Percentiles rank a stretch among this genome's conserved stretches.
Conservation (phyloP, 2,329 filamentous ascomycete genomes). For the Paraconiothyrium sp. region DNA sequence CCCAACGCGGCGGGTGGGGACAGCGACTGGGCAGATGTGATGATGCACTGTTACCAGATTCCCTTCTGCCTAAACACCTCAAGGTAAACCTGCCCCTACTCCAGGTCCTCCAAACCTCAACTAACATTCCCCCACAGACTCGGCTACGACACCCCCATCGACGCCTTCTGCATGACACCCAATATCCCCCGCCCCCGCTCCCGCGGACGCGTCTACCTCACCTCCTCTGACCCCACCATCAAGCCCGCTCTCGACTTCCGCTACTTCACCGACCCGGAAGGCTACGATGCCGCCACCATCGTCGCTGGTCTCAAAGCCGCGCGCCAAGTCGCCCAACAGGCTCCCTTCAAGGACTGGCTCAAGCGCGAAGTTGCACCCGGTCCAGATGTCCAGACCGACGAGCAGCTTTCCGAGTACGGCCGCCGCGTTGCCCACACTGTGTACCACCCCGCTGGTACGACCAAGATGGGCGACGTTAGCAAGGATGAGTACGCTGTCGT, state of each 20-base stretch:
- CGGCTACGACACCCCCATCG: conserved; percentile 75
- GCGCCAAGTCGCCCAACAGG: conserved; percentile 77
- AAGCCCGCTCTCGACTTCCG: conserved; percentile 88
- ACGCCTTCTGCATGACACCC: conserved; percentile 93
- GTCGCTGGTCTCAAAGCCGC: conserved; percentile 80
- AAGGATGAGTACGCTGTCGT: conserved; percentile 80
- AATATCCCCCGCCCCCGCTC: conserved; percentile 87
- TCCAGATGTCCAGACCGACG: conserved; percentile 76
- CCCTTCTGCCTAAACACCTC: conserved; percentile 88
- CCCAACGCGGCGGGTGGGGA: conserved; percentile 75
- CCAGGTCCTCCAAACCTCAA: not conserved
- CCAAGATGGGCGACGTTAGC: conserved; percentile 82
- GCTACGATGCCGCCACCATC: conserved; percentile 84
- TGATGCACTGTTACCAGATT: conserved; percentile 98
- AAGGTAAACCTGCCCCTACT: conserved; percentile 53
- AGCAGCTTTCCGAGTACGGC: conserved; percentile 83
- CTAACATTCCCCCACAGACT: conserved; percentile 55
- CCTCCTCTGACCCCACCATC: conserved; percentile 75
- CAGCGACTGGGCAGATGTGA: conserved; percentile 81
- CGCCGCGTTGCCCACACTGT: conserved; percentile 85
- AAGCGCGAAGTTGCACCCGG: conserved; percentile 84
- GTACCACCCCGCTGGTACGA: conserved; percentile 89
- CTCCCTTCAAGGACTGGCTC: conserved; percentile 84
- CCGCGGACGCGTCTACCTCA: conserved; percentile 79
- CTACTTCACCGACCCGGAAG: conserved; percentile 87